Evolutionary conservation across 768 basidiomycete genomes (phyloP).

Genomic region (Ephemerocybe angulata): DNA sequence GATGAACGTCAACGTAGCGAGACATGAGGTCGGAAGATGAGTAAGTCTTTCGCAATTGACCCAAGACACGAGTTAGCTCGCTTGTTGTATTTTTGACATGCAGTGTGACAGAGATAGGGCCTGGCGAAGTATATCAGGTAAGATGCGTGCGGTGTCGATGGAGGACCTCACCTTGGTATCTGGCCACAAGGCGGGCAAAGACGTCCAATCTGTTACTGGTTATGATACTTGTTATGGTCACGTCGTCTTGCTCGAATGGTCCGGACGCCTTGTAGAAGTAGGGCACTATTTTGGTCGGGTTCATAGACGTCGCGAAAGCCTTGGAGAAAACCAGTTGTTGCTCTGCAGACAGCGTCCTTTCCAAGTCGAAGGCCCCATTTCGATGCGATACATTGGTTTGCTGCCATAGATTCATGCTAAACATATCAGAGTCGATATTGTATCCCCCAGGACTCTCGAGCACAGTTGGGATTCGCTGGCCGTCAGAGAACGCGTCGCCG

Average conservation of each 20-base stretch:
- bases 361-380: slow-evolving; percentile 21
- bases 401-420: background rate
- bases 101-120: slow-evolving; percentile 81
- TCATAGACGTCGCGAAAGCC: slow-evolving; percentile 64
- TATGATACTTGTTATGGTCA: slow-evolving; percentile 83
- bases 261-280: slow-evolving; percentile 74
- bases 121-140: slow-evolving; percentile 31
- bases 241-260: slow-evolving; percentile 55
- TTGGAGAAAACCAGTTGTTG: slow-evolving; percentile 62
- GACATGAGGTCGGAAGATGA: slow-evolving; percentile 62
- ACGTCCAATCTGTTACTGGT: slow-evolving; percentile 76
- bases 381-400: slow-evolving; percentile 7
- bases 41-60: slow-evolving; percentile 65
- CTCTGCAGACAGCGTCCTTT: slow-evolving; percentile 32
- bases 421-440: background rate
- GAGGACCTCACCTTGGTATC: slow-evolving; percentile 60
- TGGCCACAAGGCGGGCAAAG: slow-evolving; percentile 65
- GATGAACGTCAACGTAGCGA: slow-evolving; percentile 76
- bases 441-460: background rate
- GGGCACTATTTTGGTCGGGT: slow-evolving; percentile 72
- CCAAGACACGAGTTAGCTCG: slow-evolving; percentile 48
- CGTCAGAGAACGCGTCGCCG: background rate
- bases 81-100: slow-evolving; percentile 58
- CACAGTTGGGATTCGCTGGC: slow-evolving; percentile 7
- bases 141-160: background rate